Base-by-base conservation (phyloP, 495 filamentous ascomycete species). In the Podospora pseudoanserina region DNA sequence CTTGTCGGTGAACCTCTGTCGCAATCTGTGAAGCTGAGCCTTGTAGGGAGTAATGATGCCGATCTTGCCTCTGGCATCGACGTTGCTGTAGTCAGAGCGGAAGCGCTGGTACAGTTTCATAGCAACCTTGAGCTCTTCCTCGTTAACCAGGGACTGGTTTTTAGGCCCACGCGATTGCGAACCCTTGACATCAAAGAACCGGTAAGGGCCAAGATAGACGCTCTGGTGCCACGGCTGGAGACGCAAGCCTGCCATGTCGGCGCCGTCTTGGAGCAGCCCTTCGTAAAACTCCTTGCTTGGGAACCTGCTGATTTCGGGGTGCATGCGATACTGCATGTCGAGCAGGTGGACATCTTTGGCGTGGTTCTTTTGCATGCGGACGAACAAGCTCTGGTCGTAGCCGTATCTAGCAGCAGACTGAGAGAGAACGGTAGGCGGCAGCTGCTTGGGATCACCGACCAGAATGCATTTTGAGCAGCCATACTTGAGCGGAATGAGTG, bases 11-110 rank as follows among this genome's bases (percentile, higher is more conserved):
- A 99, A 98, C 6, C 86, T 84, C 15, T 82, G 79, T 67, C 90
- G 92, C 62, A 99, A 84, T 74, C 93, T 87, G 62, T 83, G 86
- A n/a, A 98, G 80, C 74, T 99, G 95, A 39, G 90, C 91, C 73
- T 97, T 97, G 77, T 99, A 99, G 0, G 94, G 95, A 0, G 95
- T 97, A 75, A 99, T 98, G 76, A 99, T 92, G 66, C 96, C 95
- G 64, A 99, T 89, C 75, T 94, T 96, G 58, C 92, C 88, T 57
- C 84, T 86, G 68, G 92, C 89, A 68, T 97, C 87, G 65, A 86
- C 85, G 3, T 80, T 77, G 18, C 78, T 76, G 76, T 91, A 93
- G 74, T 97, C 94, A 0, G 83, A 81, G 7, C 85, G 86, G 54
- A 99, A 83, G 15, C 92, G 88, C 18, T 90, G 82, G 74, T 91